A percentile compares a stretch with the other conserved stretches of the same genome.
These are phyloP conservation scores for Cryptococcus amylolentus DNA, from an alignment of 1,284 basidiomycete species.

Conservation along the genomic window DNA sequence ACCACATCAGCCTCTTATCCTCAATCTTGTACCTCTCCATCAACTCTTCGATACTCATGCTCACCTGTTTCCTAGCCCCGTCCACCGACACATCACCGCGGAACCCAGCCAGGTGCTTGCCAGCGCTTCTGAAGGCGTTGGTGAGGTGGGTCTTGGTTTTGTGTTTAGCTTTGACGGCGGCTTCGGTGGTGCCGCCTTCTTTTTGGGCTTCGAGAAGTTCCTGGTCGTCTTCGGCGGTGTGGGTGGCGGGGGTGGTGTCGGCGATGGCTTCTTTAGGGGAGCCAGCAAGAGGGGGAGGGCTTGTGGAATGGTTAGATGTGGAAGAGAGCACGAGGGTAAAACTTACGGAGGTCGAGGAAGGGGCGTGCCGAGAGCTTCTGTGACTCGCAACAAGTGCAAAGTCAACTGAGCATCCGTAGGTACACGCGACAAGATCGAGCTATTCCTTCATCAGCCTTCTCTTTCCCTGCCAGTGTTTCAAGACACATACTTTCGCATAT, in stretches of 20 bases:
- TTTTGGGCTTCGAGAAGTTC: conserved; percentile 36
- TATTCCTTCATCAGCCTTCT: conserved; percentile 16
- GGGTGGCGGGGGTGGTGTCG: conserved; percentile 34
- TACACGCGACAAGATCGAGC: conserved; percentile 55
- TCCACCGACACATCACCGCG: conserved; percentile 48
- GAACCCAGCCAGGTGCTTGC: conserved; percentile 48
- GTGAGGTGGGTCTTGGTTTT: conserved; percentile 43
- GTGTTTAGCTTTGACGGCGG: conserved; percentile 35
- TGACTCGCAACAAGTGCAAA: conserved; percentile 55
- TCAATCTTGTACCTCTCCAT: conserved; percentile 5
- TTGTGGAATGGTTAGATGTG: not conserved
- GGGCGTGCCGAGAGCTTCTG: conserved; percentile 48
- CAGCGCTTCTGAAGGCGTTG: conserved; percentile 36
- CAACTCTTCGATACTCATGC: conserved; percentile 9
- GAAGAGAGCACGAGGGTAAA: not conserved
- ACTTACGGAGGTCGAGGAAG: conserved; percentile 47
- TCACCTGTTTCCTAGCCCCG: conserved; percentile 40
- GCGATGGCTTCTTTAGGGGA: conserved; percentile 47
- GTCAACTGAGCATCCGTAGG: conserved; percentile 60
- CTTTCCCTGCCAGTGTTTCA: not conserved
- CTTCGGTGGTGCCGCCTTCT: conserved; percentile 32
- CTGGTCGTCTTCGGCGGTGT: conserved; percentile 31
- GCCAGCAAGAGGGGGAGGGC: conserved; percentile 37
- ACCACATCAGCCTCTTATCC: conserved; percentile 7
- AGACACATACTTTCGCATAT: conserved; percentile 51